Percentiles rank a stretch among this genome's conserved stretches.
Conservation (phyloP, 177 flowering plant genomes). For the Vitis hybrid region DNA sequence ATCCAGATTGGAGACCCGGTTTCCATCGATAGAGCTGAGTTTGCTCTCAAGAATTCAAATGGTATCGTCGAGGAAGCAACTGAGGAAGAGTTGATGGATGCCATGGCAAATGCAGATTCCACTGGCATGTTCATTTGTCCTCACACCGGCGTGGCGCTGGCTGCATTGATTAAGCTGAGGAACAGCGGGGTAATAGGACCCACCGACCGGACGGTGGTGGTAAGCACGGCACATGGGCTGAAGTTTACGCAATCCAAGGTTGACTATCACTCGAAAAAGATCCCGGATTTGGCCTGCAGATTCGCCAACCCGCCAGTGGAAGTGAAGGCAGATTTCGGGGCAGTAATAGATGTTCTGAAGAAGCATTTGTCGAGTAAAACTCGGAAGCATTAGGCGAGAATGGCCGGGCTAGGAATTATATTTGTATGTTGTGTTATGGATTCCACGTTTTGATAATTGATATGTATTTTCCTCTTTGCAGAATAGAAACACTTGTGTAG, state of each 20-base stretch:
- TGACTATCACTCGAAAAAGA: conserved; percentile 55
- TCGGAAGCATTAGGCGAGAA: conserved; percentile 4
- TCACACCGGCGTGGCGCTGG: conserved; percentile 64
- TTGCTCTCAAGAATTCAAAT: conserved; percentile 41
- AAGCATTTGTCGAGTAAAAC: conserved; percentile 38
- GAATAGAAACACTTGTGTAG: too few species aligned
- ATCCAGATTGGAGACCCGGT: conserved; percentile 58
- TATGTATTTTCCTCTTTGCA: too few species aligned
- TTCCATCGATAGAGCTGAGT: conserved; percentile 63
- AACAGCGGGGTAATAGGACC: conserved; percentile 50
- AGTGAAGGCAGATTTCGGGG: conserved; percentile 60
- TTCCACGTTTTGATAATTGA: too few species aligned
- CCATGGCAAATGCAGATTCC: conserved; percentile 54
- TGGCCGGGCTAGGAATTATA: too few species aligned
- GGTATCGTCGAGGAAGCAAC: conserved; percentile 71
- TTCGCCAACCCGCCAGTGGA: conserved; percentile 53
- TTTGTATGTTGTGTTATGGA: too few species aligned
- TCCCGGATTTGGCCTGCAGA: conserved; percentile 51
- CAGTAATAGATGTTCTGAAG: conserved; percentile 63
- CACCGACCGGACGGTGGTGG: conserved; percentile 53
- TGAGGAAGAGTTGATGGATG: conserved; percentile 71
- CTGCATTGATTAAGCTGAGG: conserved; percentile 57
- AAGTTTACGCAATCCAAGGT: conserved; percentile 62
- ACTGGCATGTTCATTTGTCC: conserved; percentile 68
- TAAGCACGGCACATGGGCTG: conserved; percentile 68